Percentiles rank a stretch among this genome's conserved stretches.
Evolutionary conservation across 1,284 basidiomycete species (phyloP).

Genomic region (Ceraceosorus guamensis): DNA sequence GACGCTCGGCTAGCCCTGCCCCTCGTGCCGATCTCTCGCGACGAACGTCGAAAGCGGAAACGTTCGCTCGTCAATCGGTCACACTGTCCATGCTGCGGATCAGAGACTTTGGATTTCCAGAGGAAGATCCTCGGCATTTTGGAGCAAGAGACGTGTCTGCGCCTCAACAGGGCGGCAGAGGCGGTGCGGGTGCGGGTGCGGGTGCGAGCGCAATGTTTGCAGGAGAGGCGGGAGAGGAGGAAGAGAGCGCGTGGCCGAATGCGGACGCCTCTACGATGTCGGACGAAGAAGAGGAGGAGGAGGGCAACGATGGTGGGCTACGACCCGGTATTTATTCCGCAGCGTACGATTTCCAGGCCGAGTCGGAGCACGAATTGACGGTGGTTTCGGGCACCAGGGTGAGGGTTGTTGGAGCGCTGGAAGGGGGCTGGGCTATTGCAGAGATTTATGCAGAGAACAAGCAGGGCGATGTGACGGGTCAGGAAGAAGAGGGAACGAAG

Average conservation of each 20-base stretch:
- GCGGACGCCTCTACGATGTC: not conserved
- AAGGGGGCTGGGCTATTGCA: conserved; percentile 21
- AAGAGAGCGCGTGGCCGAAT: not conserved
- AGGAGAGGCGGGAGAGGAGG: not conserved
- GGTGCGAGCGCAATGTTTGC: not conserved
- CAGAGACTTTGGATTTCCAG: conserved; percentile 17
- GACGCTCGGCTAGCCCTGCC: no score
- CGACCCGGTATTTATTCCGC: conserved; percentile 11
- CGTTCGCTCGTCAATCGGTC: no score
- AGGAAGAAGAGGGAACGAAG: not conserved
- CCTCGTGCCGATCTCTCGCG: no score
- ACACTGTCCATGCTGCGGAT: no score
- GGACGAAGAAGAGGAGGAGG: conserved; percentile 6
- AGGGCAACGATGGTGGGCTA: conserved; percentile 12
- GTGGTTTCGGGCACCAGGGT: conserved; percentile 9
- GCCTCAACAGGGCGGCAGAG: not conserved
- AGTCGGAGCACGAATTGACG: conserved; percentile 15
- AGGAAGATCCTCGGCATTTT: conserved; percentile 15
- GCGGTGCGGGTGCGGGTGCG: not conserved
- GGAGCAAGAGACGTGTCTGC: conserved; percentile 6
- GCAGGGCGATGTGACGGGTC: not conserved
- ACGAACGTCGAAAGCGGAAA: no score
- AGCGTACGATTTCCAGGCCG: conserved; percentile 16
- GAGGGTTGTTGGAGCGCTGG: conserved; percentile 13
- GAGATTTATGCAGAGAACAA: not conserved